Base-by-base conservation (phyloP, 345 rosid genomes). In the Eutrema heterophyllum region DNA sequence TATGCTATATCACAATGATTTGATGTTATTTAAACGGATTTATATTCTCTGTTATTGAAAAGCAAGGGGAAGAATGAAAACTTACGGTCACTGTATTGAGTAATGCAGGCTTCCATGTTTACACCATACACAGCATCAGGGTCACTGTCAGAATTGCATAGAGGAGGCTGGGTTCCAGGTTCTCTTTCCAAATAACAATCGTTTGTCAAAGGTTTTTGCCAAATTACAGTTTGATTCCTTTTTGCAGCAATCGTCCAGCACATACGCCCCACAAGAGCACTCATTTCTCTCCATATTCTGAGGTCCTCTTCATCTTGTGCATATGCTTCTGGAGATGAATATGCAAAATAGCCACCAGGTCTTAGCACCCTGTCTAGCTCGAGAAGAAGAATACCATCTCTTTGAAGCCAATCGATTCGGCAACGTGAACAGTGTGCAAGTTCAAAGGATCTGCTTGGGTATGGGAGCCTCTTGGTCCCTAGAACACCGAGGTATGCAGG, bases 271-370 rank as follows among this genome's bases (percentile, higher is more conserved):
- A 87, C 99, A 58, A 95, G 88, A 68, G 90, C 84, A 76, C 98
- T 95, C 99, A 95, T 92, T 68, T 88, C 87, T 77, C 73, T 90
- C 99, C 99, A 95, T 36, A 95, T 95, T 69, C 97, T 89, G 52
- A 87, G 94, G 78, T 95, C 96, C 75, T 92, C 97, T 78, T 95
- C 97, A 56, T 95, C 98, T 82, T 95, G 99, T 26, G 99, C 99
- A 85, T 95, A 95, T 21, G 99, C 99, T 83, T 95, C 99, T 38
- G 98, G 99, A 73, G 99, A 92, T 18, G 99, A 95, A 77, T 95
- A 95, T 14, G 92, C 99, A 79, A 95, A 95, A 74, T 95, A 95
- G 66, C 99, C 99, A 64, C 99, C 98, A 32, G 98, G 96, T 85
- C 96, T 84, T 48, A 95, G 94, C 64, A 95, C 61, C 80, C 99